Evolutionary conservation across 2,329 filamentous ascomycete genomes (phyloP).

Genomic region (Colletotrichum brevisporum): DNA sequence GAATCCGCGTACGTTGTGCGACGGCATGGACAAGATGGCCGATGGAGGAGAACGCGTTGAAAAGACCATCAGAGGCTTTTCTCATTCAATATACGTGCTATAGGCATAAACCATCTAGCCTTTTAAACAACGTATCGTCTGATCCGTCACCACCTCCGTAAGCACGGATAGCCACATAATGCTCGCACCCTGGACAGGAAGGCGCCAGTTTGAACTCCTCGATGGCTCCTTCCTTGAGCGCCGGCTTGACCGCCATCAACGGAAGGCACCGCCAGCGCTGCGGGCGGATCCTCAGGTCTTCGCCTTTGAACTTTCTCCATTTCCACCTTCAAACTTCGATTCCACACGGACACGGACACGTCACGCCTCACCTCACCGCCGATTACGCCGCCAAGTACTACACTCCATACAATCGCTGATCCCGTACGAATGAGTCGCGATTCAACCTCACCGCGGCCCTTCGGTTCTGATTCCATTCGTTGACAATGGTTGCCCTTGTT

Average conservation of each 20-base stretch:
- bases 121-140: no score
- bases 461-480: neutral
- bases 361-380: constrained; percentile 9
- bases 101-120: no score
- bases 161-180: no score
- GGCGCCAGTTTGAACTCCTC: neutral
- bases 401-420: neutral
- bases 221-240: neutral
- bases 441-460: no score
- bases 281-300: neutral
- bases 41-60: no score
- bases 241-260: constrained; percentile 4
- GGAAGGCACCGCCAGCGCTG: neutral
- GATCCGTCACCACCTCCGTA: no score
- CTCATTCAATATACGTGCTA: no score
- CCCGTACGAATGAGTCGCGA: no score
- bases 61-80: no score
- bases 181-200: neutral
- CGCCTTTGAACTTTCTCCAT: neutral
- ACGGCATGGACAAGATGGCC: no score
- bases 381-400: neutral
- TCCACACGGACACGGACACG: constrained; percentile 10
- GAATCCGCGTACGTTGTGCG: no score
- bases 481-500: constrained; percentile 1
- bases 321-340: neutral